Evolutionary conservation across 2,329 filamentous ascomycete genomes (phyloP).

Genomic region (Sphaceloma murrayae): DNA sequence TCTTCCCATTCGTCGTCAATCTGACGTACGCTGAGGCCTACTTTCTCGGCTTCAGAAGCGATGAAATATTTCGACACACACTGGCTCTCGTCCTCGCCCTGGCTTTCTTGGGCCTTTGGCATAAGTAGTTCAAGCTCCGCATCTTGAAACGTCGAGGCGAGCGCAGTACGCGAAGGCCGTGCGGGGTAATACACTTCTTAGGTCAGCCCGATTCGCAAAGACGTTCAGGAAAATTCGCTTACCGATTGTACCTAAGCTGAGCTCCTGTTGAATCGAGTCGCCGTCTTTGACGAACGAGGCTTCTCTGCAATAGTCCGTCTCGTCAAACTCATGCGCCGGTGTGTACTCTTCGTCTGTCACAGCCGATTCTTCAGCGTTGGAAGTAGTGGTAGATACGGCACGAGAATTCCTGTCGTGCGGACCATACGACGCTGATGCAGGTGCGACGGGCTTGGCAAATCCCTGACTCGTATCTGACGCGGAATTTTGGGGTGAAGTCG

Average conservation of each 20-base stretch:
- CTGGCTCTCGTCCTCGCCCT: no score
- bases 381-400: background rate
- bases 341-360: slow-evolving; percentile 6
- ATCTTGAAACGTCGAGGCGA: slow-evolving; percentile 36
- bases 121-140: slow-evolving; percentile 36
- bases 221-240: no score
- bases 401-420: background rate
- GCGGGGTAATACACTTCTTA: slow-evolving; percentile 36
- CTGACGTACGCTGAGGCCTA: slow-evolving; percentile 39
- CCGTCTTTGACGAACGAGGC: slow-evolving; percentile 15
- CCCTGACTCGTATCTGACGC: background rate
- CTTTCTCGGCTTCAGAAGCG: slow-evolving; percentile 35
- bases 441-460: background rate
- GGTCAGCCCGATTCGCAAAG: no score
- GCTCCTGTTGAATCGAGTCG: slow-evolving; percentile 31
- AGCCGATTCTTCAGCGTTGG: background rate
- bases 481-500: background rate
- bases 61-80: slow-evolving; percentile 44
- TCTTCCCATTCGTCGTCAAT: slow-evolving; percentile 40
- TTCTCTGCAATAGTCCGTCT: slow-evolving; percentile 14
- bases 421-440: background rate
- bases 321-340: slow-evolving; percentile 9
- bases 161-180: slow-evolving; percentile 34
- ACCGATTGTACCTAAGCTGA: slow-evolving; percentile 38
- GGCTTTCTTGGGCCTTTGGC: slow-evolving; percentile 29